Conservation (phyloP, 768 basidiomycete genomes). For the Lactarius hatsudake region DNA sequence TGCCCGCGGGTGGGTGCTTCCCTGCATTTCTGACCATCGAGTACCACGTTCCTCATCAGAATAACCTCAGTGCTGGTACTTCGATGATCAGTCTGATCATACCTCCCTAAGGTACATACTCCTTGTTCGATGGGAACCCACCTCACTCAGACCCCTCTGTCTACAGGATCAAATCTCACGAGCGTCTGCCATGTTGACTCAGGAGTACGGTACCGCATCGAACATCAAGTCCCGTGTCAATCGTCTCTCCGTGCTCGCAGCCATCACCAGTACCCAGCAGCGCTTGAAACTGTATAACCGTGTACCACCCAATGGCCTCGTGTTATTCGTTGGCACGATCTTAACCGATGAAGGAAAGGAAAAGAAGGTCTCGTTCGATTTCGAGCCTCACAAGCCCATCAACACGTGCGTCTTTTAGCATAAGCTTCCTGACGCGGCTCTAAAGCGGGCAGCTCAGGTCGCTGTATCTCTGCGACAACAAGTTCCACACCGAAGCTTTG, state of each 20-base stretch:
- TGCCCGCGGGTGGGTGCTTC: slow-evolving; percentile 69
- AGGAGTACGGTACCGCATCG: slow-evolving; percentile 98
- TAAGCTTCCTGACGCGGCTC: not conserved
- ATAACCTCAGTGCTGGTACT: slow-evolving; percentile 75
- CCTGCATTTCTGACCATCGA: not conserved
- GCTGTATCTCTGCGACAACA: slow-evolving; percentile 98
- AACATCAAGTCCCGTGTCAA: slow-evolving; percentile 99
- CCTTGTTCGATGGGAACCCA: not conserved
- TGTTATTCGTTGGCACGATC: slow-evolving; percentile 97
- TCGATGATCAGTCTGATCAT: slow-evolving; percentile 99
- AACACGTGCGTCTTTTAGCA: slow-evolving; percentile 69
- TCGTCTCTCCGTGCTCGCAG: slow-evolving; percentile 94
- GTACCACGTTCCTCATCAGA: slow-evolving; percentile 8
- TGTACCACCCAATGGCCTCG: slow-evolving; percentile 94
- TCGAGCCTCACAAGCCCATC: slow-evolving; percentile 98
- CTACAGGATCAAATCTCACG: slow-evolving; percentile 89
- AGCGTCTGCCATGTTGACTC: slow-evolving; percentile 92
- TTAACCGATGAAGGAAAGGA: slow-evolving; percentile 99
- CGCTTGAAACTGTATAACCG: slow-evolving; percentile 95
- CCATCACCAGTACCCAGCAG: slow-evolving; percentile 98
- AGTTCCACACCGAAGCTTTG: slow-evolving; percentile 97
- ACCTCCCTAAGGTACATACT: slow-evolving; percentile 75
- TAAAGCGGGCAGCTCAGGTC: slow-evolving; percentile 52
- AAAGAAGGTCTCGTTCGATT: slow-evolving; percentile 98
- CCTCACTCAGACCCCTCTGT: slow-evolving; percentile 13